Conservation (phyloP, 805 yeast species). For the Saccharomyces cerevisiae region DNA sequence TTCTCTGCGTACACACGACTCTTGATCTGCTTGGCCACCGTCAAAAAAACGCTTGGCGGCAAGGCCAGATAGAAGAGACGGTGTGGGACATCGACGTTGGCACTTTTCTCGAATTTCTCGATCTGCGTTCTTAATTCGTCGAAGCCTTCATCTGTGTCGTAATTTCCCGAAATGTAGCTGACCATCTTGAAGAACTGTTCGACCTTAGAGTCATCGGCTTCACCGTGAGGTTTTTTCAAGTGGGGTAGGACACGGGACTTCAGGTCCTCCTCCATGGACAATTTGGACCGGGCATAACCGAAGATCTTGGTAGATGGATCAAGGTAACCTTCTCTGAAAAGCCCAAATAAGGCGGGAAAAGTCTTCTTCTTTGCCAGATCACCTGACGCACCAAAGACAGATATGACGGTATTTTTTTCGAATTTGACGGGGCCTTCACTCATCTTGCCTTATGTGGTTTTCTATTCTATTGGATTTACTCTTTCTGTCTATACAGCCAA, state of each 20-base stretch:
- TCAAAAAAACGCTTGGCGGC: slow-evolving; percentile 86
- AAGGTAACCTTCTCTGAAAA: slow-evolving; percentile 67
- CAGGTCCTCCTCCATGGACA: slow-evolving; percentile 63
- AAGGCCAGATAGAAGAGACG: slow-evolving; percentile 87
- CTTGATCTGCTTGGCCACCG: slow-evolving; percentile 69
- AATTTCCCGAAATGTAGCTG: slow-evolving; percentile 67
- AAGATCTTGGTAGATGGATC: slow-evolving; percentile 64
- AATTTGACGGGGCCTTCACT: slow-evolving; percentile 31
- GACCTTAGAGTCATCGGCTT: slow-evolving; percentile 34
- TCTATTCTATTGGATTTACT: not conserved
- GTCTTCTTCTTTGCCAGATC: slow-evolving; percentile 94
- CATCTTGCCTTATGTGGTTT: not conserved
- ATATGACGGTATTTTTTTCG: slow-evolving; percentile 60
- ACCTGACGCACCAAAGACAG: slow-evolving; percentile 91
- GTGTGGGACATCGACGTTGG: slow-evolving; percentile 47
- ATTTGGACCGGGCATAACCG: slow-evolving; percentile 86
- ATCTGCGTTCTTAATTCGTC: slow-evolving; percentile 45
- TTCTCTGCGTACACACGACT: slow-evolving; percentile 54
- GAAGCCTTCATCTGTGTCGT: slow-evolving; percentile 76
- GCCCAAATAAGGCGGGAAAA: slow-evolving; percentile 76
- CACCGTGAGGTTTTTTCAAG: slow-evolving; percentile 48
- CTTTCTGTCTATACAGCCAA: not conserved
- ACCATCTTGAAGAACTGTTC: slow-evolving; percentile 60
- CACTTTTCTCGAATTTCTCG: slow-evolving; percentile 47
- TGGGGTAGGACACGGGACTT: slow-evolving; percentile 55